Base-by-base conservation (phyloP, 2,329 filamentous ascomycete species). In the Pseudogymnoascus sp. region DNA sequence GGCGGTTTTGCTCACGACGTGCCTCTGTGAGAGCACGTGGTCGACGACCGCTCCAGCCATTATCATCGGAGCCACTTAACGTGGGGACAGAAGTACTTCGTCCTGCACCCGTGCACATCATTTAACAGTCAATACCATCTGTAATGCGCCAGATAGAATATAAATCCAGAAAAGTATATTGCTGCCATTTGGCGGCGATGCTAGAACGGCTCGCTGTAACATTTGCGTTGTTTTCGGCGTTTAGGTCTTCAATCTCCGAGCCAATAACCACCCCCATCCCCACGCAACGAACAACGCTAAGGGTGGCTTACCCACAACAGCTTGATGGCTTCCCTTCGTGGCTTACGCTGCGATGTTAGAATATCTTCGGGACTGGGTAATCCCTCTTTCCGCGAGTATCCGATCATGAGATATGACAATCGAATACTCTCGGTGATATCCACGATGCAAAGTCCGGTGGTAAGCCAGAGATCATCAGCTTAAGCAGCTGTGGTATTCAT, bases 1-100 rank as follows among this genome's bases (percentile, higher is more conserved):
- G 60, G 12, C 69, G 68, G 47, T 77, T 77, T 62, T 76, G 74
- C 57, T 73, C 69, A 62, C 70, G 73, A 4, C 75, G 69, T 25
- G 74, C 73, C 11, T 69, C 65, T 6, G 74, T 76, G 14, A 76
- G 64, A 30, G 72, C 65, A 39, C 74, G 69, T 64, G 72, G 74
- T 54, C 60, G 60, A 30, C n/a, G 25, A 57, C 20, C 38, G 16
- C 16, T 6, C 16, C 38, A 18, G 16, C 38, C 20, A 12, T 11
- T 41, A 41, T 20, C 38, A 22, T 22, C 9, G 18, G 38, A 20
- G 11, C 18, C 18, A 41, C 9, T 20, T 41, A 20, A 41, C 38
- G 38, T 41, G 38, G 16, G 20, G 5, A 11, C 38, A 12, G 2
- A 18, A 41, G 38, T 41, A 41, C 14, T 18, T 12, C 8, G 20